Conservation (phyloP, 305 asterid genomes). For the Fraxinus nigra region DNA sequence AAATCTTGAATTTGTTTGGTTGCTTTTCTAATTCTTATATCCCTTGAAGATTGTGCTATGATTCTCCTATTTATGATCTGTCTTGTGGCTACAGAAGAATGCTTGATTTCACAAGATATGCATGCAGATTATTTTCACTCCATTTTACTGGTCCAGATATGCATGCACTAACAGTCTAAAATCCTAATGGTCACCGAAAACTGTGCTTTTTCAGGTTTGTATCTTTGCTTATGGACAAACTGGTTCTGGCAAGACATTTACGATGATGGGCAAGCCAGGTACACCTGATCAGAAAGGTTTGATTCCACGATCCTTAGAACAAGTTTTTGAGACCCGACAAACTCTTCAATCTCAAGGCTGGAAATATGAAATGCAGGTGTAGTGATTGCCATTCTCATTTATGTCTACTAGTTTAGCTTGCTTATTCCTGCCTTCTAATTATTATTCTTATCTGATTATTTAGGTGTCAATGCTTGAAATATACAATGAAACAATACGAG, state of each 20-base stretch:
- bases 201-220: constrained; percentile 62
- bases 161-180: background rate
- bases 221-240: constrained; percentile 99
- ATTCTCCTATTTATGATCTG: background rate
- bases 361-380: constrained; percentile 97
- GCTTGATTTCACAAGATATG: background rate
- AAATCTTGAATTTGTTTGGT: background rate
- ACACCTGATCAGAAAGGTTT: constrained; percentile 67
- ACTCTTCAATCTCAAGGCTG: constrained; percentile 86
- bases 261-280: constrained; percentile 96
- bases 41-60: background rate
- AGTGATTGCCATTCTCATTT: constrained; percentile 1
- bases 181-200: background rate
- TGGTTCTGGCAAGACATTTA: constrained; percentile 93
- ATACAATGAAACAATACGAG: constrained; percentile 90
- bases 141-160: background rate
- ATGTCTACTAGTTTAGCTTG: background rate
- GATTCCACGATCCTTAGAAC: constrained; percentile 88
- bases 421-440: constrained; percentile 4
- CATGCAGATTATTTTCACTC: constrained; percentile 28
- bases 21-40: background rate
- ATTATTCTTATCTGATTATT: constrained; percentile 1
- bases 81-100: background rate
- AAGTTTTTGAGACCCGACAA: constrained; percentile 85
- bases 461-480: constrained; percentile 98